phyloP scores from a whole-genome alignment of 495 filamentous ascomycete genomes.

The Schizothecium vesticola region DNA sequence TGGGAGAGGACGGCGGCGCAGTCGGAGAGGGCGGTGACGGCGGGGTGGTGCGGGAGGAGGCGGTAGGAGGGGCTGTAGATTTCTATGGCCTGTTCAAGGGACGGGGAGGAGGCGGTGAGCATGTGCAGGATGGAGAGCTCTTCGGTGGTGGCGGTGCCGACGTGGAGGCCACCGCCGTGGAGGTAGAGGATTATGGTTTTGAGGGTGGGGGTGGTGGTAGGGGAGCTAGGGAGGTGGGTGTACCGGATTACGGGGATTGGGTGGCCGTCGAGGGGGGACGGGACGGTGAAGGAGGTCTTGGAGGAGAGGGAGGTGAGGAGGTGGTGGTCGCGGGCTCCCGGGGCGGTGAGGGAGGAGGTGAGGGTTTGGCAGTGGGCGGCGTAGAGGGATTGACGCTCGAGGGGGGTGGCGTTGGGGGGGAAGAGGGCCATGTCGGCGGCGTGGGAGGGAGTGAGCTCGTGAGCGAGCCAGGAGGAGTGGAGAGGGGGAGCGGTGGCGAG shows the following conservation, averaged over 20 bases:
- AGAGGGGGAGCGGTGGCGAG: conserved; percentile 10
- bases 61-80: conserved; percentile 29
- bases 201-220: not conserved
- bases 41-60: conserved; percentile 22
- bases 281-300: conserved; percentile 1
- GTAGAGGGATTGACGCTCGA: conserved; percentile 12
- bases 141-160: conserved; percentile 29
- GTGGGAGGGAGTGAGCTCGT: not conserved
- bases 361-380: conserved; percentile 11
- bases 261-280: conserved; percentile 1
- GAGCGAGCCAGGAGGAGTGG: conserved; percentile 13
- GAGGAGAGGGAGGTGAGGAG: not conserved
- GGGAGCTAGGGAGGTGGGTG: not conserved
- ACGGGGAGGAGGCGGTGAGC: conserved; percentile 5
- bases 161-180: conserved; percentile 29
- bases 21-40: conserved; percentile 23
- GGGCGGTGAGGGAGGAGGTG: conserved; percentile 1
- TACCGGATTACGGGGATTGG: not conserved
- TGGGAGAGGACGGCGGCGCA: conserved; percentile 17
- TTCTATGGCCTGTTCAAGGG: not conserved
- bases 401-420: not conserved
- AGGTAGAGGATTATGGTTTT: conserved; percentile 21
- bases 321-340: conserved; percentile 7
- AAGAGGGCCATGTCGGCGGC: not conserved
- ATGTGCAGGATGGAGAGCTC: conserved; percentile 31